A percentile compares a stretch with the other conserved stretches of the same genome.
These are phyloP conservation scores for Boehmeria nivea DNA, from an alignment of 306 rosid genomes.

Conservation along the genomic window DNA sequence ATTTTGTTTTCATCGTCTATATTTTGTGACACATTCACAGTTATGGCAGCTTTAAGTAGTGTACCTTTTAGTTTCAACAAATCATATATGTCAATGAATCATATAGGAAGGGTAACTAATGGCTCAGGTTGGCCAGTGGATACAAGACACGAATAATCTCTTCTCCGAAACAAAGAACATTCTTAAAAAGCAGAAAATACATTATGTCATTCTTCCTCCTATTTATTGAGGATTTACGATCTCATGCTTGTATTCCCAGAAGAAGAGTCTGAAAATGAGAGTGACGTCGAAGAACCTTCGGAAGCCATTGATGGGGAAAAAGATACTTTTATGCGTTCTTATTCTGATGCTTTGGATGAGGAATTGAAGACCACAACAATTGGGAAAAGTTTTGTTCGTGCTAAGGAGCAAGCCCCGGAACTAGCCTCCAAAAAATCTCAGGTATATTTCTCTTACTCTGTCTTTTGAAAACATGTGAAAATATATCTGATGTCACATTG, in stretches of 20 bases:
- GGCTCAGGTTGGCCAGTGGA: too few relatives aligned
- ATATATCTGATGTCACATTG: too few relatives aligned
- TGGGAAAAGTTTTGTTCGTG: constrained; percentile 73
- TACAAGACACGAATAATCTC: too few relatives aligned
- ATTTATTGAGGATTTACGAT: constrained; percentile 12
- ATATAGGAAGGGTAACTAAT: too few relatives aligned
- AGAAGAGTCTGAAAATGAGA: constrained; percentile 53
- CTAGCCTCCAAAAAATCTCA: constrained; percentile 57
- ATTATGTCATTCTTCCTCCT: constrained; percentile 1
- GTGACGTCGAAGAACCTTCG: constrained; percentile 39
- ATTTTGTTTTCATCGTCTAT: too few relatives aligned
- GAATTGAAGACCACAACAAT: constrained; percentile 70
- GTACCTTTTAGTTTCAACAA: too few relatives aligned
- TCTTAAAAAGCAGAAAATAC: too few relatives aligned
- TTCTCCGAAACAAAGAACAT: too few relatives aligned
- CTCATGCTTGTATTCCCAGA: constrained; percentile 38
- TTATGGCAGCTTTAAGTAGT: too few relatives aligned
- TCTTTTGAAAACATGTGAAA: too few relatives aligned
- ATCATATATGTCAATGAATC: too few relatives aligned
- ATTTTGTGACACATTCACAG: too few relatives aligned
- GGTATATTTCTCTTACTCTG: constrained; percentile 31
- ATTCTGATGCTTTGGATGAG: constrained; percentile 65
- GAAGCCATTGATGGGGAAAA: constrained; percentile 34
- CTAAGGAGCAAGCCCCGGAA: constrained; percentile 62
- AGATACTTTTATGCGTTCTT: constrained; percentile 56